phyloP scores from a whole-genome alignment of 495 filamentous ascomycete genomes.

The Tuber aestivum region DNA sequence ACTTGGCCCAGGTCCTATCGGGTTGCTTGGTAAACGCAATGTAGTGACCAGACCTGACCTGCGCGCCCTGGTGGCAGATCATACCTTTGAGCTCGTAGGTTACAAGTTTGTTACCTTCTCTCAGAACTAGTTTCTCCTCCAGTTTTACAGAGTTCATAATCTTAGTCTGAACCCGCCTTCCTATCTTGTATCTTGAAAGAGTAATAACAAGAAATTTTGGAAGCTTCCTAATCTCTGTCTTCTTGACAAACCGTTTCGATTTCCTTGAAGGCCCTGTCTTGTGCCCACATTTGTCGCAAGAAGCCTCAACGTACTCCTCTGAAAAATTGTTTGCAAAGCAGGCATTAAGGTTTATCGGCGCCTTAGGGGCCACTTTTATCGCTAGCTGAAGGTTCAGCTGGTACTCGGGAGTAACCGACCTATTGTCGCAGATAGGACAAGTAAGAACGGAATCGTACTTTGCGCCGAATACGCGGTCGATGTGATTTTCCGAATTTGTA shows the following conservation, averaged over 20 bases:
- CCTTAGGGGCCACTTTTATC: neutral
- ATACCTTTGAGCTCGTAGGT: constrained; percentile 29
- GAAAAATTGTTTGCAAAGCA: constrained; percentile 21
- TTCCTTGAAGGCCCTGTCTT: constrained; percentile 26
- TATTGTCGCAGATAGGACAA: constrained; percentile 35
- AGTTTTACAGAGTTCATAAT: constrained; percentile 28
- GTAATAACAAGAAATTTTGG: constrained; percentile 33
- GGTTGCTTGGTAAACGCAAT: constrained; percentile 35
- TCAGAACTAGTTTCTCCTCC: constrained; percentile 23
- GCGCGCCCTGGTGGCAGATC: constrained; percentile 28
- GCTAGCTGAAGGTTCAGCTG: neutral
- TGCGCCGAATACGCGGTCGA: constrained; percentile 34
- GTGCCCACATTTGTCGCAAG: constrained; percentile 37
- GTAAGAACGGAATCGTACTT: constrained; percentile 32
- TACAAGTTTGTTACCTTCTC: constrained; percentile 12
- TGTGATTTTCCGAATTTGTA: constrained; percentile 11
- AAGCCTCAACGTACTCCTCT: constrained; percentile 34
- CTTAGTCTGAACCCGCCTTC: constrained; percentile 7
- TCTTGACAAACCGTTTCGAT: constrained; percentile 25
- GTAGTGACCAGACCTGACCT: constrained; percentile 34
- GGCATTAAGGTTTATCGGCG: constrained; percentile 9
- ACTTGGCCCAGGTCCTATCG: constrained; percentile 32
- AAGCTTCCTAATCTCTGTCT: constrained; percentile 22
- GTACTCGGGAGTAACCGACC: constrained; percentile 16
- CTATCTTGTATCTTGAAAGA: constrained; percentile 27